phyloP scores from a whole-genome alignment of 441 rosid genomes.

The Isatis lusitanica region DNA sequence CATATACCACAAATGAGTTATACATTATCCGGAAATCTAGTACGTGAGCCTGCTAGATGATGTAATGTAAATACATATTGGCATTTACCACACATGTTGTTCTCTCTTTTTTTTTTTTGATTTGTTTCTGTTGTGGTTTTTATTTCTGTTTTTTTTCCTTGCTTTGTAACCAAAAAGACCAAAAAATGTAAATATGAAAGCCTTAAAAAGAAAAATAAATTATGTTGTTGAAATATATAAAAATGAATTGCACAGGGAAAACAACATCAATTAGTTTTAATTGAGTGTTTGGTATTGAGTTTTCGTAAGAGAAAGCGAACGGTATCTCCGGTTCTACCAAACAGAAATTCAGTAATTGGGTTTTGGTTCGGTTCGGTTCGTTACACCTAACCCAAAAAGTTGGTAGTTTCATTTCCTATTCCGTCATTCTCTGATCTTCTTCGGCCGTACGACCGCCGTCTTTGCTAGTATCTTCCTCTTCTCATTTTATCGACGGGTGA shows the following conservation, averaged over 20 bases:
- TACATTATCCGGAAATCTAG: neutral
- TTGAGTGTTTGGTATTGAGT: neutral
- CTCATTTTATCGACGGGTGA: neutral
- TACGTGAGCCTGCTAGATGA: too few relatives aligned
- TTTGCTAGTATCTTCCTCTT: neutral
- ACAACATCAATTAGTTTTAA: too few relatives aligned
- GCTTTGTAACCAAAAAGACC: too few relatives aligned
- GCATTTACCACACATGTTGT: too few relatives aligned
- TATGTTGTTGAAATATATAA: neutral
- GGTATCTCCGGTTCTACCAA: neutral
- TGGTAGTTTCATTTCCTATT: neutral
- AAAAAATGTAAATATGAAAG: too few relatives aligned
- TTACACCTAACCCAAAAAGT: slow-evolving; percentile 8
- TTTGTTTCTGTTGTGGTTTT: too few relatives aligned
- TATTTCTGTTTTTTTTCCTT: too few relatives aligned
- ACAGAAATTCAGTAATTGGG: neutral
- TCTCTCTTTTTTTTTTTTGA: too few relatives aligned
- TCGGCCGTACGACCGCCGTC: slow-evolving; percentile 8
- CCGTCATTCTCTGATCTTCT: neutral
- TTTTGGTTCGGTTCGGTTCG: slow-evolving; percentile 1
- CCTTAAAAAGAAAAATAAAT: too few relatives aligned
- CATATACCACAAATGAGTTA: neutral
- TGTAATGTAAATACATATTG: neutral
- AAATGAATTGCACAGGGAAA: neutral
- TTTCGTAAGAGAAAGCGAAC: neutral